phyloP scores from a whole-genome alignment of 192 early-diverging fungal species.

The Phycomyces blakesleeanus region DNA sequence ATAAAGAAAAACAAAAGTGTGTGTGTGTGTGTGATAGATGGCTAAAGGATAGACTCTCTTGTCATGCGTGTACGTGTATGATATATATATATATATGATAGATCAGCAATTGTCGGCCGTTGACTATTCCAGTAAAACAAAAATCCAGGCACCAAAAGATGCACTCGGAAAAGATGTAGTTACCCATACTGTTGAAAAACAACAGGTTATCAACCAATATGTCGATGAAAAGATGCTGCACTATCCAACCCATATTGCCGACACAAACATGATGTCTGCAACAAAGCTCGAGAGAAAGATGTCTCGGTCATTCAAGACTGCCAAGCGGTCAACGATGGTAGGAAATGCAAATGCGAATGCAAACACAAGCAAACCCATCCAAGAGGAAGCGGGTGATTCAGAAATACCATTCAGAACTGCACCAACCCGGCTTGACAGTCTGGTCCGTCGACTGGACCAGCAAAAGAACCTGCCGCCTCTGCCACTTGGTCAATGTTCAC shows the following conservation, averaged over 20 bases:
- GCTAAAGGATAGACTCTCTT: too few relatives aligned
- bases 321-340: constrained; percentile 21
- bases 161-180: not conserved
- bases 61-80: too few relatives aligned
- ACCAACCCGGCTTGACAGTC: constrained; percentile 19
- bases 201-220: not conserved
- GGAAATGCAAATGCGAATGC: constrained; percentile 15
- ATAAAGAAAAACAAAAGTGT: too few relatives aligned
- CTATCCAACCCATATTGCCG: constrained; percentile 20
- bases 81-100: too few relatives aligned
- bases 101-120: constrained; percentile 22
- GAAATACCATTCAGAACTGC: constrained; percentile 1
- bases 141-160: constrained; percentile 1
- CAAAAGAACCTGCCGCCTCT: constrained; percentile 12
- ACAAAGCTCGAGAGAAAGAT: constrained; percentile 18
- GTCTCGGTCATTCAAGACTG: constrained; percentile 24
- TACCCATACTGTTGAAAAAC: constrained; percentile 3
- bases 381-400: not conserved
- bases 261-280: constrained; percentile 7
- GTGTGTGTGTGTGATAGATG: too few relatives aligned
- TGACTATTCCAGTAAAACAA: constrained; percentile 15
- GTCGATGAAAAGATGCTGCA: constrained; percentile 11
- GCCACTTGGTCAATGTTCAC: not conserved
- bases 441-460: constrained; percentile 16
- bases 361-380: not conserved